A percentile compares a stretch with the other conserved stretches of the same genome.
These are phyloP conservation scores for Aschersonia sp. DNA, from an alignment of 2,329 filamentous ascomycete genomes.

Conservation along the genomic window DNA sequence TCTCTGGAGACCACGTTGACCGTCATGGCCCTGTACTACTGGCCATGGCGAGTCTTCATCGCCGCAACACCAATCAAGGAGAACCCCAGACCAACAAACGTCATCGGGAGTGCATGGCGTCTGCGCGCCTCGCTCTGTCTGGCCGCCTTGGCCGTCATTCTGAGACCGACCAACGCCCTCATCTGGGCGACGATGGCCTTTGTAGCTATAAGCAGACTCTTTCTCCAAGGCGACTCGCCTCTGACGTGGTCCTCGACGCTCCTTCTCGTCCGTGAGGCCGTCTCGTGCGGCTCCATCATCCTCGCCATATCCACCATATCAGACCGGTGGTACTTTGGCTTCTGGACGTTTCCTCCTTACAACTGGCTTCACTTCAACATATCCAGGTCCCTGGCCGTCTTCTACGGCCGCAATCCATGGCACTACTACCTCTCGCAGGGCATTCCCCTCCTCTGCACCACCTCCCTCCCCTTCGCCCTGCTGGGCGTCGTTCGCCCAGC, in stretches of 20 bases:
- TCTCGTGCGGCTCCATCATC: conserved; percentile 47
- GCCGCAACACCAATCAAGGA: conserved; percentile 23
- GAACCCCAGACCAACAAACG: conserved; percentile 17
- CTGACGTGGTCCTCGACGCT: conserved; percentile 27
- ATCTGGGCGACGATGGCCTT: conserved; percentile 61
- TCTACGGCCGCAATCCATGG: conserved; percentile 81
- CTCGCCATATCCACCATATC: conserved; percentile 49
- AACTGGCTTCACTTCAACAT: conserved; percentile 88
- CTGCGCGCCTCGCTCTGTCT: conserved; percentile 51
- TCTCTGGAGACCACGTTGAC: conserved; percentile 85
- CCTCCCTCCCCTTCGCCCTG: conserved; percentile 63
- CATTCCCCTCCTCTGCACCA: conserved; percentile 73
- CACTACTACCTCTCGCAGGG: conserved; percentile 93
- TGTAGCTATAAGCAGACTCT: conserved; percentile 27
- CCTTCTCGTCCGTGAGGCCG: conserved; percentile 45
- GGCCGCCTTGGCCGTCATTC: conserved; percentile 68
- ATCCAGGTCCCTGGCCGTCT: conserved; percentile 71
- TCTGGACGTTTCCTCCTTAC: conserved; percentile 79
- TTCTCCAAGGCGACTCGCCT: conserved; percentile 22
- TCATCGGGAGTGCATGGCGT: conserved; percentile 12
- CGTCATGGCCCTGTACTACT: conserved; percentile 61
- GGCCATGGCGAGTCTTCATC: conserved; percentile 67
- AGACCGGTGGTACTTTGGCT: conserved; percentile 68
- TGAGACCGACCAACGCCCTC: conserved; percentile 79
- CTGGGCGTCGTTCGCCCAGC: conserved; percentile 43